These are phyloP conservation scores for Malus hybrid DNA, from an alignment of 331 rosid genomes.

Conservation along the genomic window DNA sequence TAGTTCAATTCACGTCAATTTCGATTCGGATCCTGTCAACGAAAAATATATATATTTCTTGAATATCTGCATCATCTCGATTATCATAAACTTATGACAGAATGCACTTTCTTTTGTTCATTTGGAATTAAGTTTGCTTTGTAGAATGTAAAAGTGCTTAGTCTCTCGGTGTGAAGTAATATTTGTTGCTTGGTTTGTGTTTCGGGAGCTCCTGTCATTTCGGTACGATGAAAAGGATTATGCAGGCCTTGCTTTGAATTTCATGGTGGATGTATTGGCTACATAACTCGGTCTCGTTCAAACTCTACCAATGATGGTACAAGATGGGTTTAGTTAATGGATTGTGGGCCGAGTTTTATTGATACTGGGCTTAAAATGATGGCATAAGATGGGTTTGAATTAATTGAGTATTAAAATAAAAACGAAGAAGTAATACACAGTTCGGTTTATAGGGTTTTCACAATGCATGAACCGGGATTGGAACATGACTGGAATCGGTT, in stretches of 20 bases:
- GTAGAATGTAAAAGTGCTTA: not conserved
- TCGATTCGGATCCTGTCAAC: too few species aligned
- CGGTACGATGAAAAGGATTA: constrained; percentile 53
- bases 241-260: constrained; percentile 87
- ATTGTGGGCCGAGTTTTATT: too few species aligned
- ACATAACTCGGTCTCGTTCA: constrained; percentile 15
- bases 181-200: constrained; percentile 19
- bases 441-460: too few species aligned
- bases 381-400: too few species aligned
- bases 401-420: too few species aligned
- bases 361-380: too few species aligned
- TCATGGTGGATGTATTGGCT: constrained; percentile 91
- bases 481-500: too few species aligned
- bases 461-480: too few species aligned
- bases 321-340: too few species aligned
- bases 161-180: not conserved
- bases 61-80: not conserved
- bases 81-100: not conserved
- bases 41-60: not conserved
- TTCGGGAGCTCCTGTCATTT: constrained; percentile 70
- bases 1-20: too few species aligned
- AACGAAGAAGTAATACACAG: too few species aligned
- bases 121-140: not conserved
- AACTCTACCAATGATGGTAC: too few species aligned
- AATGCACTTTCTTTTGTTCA: not conserved